Percentiles rank a stretch among this genome's conserved stretches.
These are phyloP conservation scores for Collybia nuda DNA, from an alignment of 768 basidiomycete species.

Conservation along the genomic window DNA sequence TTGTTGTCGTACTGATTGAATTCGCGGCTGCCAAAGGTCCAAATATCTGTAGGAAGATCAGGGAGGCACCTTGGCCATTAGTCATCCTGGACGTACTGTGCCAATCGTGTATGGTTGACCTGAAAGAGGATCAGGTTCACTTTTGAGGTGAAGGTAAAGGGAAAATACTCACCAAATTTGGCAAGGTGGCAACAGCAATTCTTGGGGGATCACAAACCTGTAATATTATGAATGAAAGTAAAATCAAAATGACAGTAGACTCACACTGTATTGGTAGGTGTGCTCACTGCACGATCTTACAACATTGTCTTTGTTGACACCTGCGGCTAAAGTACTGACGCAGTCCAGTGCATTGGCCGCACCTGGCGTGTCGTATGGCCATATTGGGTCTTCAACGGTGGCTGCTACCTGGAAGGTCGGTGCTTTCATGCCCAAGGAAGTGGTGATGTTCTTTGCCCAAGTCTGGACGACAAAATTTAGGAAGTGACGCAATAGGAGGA, in stretches of 20 bases:
- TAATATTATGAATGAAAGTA: neutral
- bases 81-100: slow-evolving; percentile 29
- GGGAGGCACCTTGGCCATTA: neutral
- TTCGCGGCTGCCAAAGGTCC: slow-evolving; percentile 57
- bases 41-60: slow-evolving; percentile 35
- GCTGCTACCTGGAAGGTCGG: slow-evolving; percentile 51
- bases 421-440: slow-evolving; percentile 29
- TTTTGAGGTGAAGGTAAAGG: neutral
- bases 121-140: slow-evolving; percentile 14
- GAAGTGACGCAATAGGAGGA: neutral
- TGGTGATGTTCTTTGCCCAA: slow-evolving; percentile 49
- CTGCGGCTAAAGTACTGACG: slow-evolving; percentile 47
- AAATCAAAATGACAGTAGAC: slow-evolving; percentile 8
- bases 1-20: slow-evolving; percentile 42
- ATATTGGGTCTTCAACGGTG: slow-evolving; percentile 49
- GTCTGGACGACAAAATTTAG: slow-evolving; percentile 24
- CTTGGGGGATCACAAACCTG: slow-evolving; percentile 43
- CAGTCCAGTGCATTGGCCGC: slow-evolving; percentile 47
- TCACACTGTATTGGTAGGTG: slow-evolving; percentile 52
- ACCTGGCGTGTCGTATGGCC: slow-evolving; percentile 45
- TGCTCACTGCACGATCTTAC: slow-evolving; percentile 52
- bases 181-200: slow-evolving; percentile 44
- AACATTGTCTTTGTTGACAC: slow-evolving; percentile 38
- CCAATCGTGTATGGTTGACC: slow-evolving; percentile 55
- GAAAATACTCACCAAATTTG: slow-evolving; percentile 38